Percentiles rank a stretch among this genome's conserved stretches.
phyloP scores from a whole-genome alignment of 345 rosid species.

The Gossypium turneri region DNA sequence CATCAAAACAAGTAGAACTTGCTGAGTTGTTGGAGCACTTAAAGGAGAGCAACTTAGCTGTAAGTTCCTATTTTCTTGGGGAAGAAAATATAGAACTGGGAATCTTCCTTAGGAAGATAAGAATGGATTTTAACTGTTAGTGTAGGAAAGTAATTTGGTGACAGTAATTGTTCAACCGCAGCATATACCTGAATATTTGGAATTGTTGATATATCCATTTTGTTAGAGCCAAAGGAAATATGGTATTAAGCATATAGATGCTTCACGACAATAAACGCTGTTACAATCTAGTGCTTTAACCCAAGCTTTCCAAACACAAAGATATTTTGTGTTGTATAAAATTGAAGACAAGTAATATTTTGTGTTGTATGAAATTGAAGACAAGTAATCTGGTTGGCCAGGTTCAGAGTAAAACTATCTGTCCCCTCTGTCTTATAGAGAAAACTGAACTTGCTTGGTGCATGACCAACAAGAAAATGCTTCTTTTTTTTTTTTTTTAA shows the following conservation, averaged over 20 bases:
- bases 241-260: not conserved
- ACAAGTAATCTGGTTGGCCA: not conserved
- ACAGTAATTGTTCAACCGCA: not conserved
- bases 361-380: not conserved
- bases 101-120: not conserved
- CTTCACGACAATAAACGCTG: not conserved
- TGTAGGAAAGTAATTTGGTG: not conserved
- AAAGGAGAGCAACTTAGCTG: conserved; percentile 45
- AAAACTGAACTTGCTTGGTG: not conserved
- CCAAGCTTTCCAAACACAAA: no score
- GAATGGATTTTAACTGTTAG: not conserved
- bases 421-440: not conserved
- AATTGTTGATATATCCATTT: not conserved
- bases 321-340: no score
- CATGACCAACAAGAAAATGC: not conserved
- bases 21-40: conserved; percentile 73
- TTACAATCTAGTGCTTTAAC: no score
- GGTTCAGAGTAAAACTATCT: not conserved
- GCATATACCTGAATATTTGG: not conserved
- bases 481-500: not conserved
- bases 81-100: not conserved
- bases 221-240: not conserved
- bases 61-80: conserved; percentile 30
- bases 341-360: no score
- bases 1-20: conserved; percentile 89